Evolutionary conservation across 495 filamentous ascomycete species (phyloP), one percentile per base, ranked within the genome.

Genomic region (Apiosordaria backusii): DNA sequence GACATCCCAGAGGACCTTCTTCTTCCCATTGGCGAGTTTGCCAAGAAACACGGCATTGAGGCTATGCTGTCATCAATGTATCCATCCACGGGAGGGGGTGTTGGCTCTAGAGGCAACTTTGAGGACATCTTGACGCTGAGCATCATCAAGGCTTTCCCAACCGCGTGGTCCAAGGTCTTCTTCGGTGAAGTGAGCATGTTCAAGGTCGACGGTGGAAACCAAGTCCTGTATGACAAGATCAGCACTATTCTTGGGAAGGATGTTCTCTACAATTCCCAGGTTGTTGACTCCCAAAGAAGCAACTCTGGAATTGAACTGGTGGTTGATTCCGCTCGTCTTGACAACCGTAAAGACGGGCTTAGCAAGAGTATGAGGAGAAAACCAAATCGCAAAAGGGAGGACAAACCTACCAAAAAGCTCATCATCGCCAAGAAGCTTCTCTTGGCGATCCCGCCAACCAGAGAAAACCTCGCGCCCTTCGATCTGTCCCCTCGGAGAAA

Each of bases 1-100:
- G 26, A 74, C 19, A 71, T 83, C 24, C 81, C 80, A 4, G 75
- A 71, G 4, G 80, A 82, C 60, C 68, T 83, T 2, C 74, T 83
- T 0, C 23, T 83, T 3, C 80, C 80, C 0, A 71, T 72, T 1
- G 78, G 80, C 50, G 66, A 82, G 18, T 75, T 83, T 3, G 70
- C 78, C 54, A 74, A 75, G 1, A 82, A 77, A 57, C 74, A 75
- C 13, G 68, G 82, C 16, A 79, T 81, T 59, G 64, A 76, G 19
- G 73, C 67, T 19, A 78, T 78, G 63, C 70, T 81, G 63, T 69
- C 67, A 15, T 70, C 77, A 19, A 58, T 67, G 29, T 68, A 63
- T 27, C 16, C 57, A 1, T 60, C 57, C 4, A 63, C 63, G 0
- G 77, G 76, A 19, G 77, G 72, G 25, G 70, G 75, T 4, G 76